Evolutionary conservation across 2,329 filamentous ascomycete species (phyloP).

Genomic region (Claviceps pazoutovae): DNA sequence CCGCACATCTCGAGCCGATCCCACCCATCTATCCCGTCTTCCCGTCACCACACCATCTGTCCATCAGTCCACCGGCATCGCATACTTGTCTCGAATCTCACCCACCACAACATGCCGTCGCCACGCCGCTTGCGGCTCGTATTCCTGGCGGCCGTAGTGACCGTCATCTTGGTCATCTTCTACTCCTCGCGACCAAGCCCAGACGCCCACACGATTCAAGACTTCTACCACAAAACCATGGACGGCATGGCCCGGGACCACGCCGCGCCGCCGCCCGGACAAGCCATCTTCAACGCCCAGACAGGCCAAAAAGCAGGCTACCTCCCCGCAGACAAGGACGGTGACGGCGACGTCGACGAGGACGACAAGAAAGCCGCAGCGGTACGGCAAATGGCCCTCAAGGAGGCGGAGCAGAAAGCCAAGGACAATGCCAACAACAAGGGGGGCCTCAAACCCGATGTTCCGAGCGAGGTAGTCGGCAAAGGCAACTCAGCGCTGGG

Average conservation of each 20-base stretch:
- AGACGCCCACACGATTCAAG: slow-evolving; percentile 28
- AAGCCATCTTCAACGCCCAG: slow-evolving; percentile 27
- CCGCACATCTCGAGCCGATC: neutral
- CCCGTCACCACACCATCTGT: neutral
- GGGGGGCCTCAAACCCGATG: slow-evolving; percentile 37
- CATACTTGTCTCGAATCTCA: neutral
- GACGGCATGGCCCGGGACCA: slow-evolving; percentile 32
- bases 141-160: slow-evolving; percentile 47
- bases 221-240: slow-evolving; percentile 48
- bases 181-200: slow-evolving; percentile 47
- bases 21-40: neutral
- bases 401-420: slow-evolving; percentile 54
- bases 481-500: slow-evolving; percentile 43
- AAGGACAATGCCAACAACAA: slow-evolving; percentile 42
- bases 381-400: slow-evolving; percentile 47
- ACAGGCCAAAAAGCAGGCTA: slow-evolving; percentile 24
- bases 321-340: slow-evolving; percentile 34
- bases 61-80: neutral
- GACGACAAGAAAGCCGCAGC: slow-evolving; percentile 37
- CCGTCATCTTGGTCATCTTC: slow-evolving; percentile 57
- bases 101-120: slow-evolving; percentile 45
- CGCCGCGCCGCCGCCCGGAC: slow-evolving; percentile 12
- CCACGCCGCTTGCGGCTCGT: slow-evolving; percentile 56
- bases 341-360: slow-evolving; percentile 40
- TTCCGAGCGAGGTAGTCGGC: slow-evolving; percentile 42